Percentiles rank a stretch among this genome's conserved stretches.
These are phyloP conservation scores for Xylariaceae sp. DNA, from an alignment of 2,329 filamentous ascomycete genomes.

Conservation along the genomic window DNA sequence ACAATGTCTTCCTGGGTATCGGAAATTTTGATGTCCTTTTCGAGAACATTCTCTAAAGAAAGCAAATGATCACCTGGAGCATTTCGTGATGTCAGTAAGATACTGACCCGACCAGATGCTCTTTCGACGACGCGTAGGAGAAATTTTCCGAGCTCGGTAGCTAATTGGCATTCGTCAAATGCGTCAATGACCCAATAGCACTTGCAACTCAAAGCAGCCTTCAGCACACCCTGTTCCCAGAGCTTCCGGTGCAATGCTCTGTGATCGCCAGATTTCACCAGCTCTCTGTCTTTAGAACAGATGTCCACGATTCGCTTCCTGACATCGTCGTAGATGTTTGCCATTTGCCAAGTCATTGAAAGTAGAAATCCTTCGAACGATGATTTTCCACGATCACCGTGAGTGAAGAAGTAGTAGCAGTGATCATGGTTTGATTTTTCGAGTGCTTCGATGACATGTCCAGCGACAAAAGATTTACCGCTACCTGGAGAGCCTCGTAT, in stretches of 20 bases:
- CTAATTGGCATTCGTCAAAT: constrained; percentile 33
- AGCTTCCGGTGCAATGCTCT: constrained; percentile 27
- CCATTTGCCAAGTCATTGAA: constrained; percentile 36
- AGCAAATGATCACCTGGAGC: background rate
- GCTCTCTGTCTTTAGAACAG: constrained; percentile 10
- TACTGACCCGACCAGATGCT: background rate
- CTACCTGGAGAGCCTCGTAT: constrained; percentile 30
- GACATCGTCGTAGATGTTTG: constrained; percentile 15
- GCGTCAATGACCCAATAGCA: constrained; percentile 35
- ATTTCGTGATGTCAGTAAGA: background rate
- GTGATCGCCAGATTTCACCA: constrained; percentile 23
- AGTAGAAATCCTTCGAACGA: constrained; percentile 25
- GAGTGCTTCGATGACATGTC: constrained; percentile 27
- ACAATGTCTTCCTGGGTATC: constrained; percentile 19
- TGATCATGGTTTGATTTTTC: constrained; percentile 13
- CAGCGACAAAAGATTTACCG: constrained; percentile 34
- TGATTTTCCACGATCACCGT: constrained; percentile 28
- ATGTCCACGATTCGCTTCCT: constrained; percentile 20
- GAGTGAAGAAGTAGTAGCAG: constrained; percentile 36
- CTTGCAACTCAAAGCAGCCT: constrained; percentile 1
- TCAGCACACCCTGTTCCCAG: constrained; percentile 28
- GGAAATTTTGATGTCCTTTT: constrained; percentile 16
- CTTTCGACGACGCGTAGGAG: constrained; percentile 16
- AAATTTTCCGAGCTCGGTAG: constrained; percentile 17
- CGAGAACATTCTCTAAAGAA: constrained; percentile 14